These are phyloP conservation scores for Vigna angularis DNA, from an alignment of 306 rosid species.

Conservation along the genomic window DNA sequence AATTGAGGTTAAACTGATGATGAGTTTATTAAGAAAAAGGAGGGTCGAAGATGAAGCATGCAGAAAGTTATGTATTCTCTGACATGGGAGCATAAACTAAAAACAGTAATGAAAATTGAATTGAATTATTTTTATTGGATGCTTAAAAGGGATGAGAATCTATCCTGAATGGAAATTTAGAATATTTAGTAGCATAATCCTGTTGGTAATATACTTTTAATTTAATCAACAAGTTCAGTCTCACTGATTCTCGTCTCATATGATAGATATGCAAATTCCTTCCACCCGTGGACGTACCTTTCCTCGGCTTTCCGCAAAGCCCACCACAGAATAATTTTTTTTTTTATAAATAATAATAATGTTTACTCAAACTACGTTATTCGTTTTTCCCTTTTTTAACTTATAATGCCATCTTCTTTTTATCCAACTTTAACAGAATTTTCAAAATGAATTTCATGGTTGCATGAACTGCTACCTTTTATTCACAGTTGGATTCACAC, in stretches of 20 bases:
- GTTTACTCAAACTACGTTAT: constrained; percentile 8
- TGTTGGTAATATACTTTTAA: constrained; percentile 38
- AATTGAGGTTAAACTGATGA: too few species aligned
- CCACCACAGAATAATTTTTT: constrained; percentile 60
- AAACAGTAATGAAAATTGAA: constrained; percentile 28
- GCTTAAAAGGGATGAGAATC: constrained; percentile 53
- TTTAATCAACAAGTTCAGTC: constrained; percentile 31
- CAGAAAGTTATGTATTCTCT: constrained; percentile 25
- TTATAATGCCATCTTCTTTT: constrained; percentile 27
- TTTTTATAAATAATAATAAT: constrained; percentile 36
- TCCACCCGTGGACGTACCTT: constrained; percentile 68
- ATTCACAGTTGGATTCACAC: constrained; percentile 53
- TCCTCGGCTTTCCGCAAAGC: constrained; percentile 74
- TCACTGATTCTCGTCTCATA: constrained; percentile 58
- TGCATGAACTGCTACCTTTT: constrained; percentile 46
- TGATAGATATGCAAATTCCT: constrained; percentile 46
- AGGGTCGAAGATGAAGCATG: constrained; percentile 16
- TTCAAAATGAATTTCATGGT: constrained; percentile 40
- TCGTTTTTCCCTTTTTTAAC: too few species aligned
- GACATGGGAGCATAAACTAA: constrained; percentile 24
- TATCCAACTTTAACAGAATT: constrained; percentile 57
- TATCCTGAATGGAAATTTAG: constrained; percentile 53
- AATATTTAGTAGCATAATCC: constrained; percentile 62
- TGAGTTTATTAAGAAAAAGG: background rate
- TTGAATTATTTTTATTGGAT: constrained; percentile 28